Conservation (phyloP, 2,329 filamentous ascomycete species). For the Cladosporium sp. region DNA sequence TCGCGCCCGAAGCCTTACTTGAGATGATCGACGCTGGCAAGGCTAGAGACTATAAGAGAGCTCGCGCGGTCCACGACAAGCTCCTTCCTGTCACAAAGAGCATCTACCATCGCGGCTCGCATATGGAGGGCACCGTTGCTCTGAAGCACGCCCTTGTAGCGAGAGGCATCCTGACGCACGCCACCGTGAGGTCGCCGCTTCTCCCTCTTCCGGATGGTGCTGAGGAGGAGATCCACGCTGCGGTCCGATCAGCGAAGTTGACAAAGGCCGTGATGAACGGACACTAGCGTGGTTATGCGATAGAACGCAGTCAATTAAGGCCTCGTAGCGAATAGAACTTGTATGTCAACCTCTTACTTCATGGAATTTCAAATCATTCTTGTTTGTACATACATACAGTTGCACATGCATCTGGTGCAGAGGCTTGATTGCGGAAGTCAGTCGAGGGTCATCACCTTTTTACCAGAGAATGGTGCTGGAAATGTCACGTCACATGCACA, state of each 20-base stretch:
- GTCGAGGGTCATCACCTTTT: too few relatives aligned
- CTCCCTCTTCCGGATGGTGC: conserved; percentile 40
- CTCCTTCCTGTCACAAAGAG: conserved; percentile 47
- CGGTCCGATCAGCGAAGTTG: conserved; percentile 31
- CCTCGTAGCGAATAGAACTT: too few relatives aligned
- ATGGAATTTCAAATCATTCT: too few relatives aligned
- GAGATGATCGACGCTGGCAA: conserved; percentile 48
- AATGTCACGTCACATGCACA: too few relatives aligned
- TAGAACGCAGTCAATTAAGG: too few relatives aligned
- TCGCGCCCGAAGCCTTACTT: conserved; percentile 45
- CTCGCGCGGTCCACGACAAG: conserved; percentile 45
- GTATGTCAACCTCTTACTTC: too few relatives aligned
- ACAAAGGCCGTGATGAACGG: background rate
- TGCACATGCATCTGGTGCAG: too few relatives aligned
- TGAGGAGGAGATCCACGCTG: conserved; percentile 39
- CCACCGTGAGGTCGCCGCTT: conserved; percentile 46
- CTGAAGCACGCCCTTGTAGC: conserved; percentile 49
- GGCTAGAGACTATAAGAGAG: conserved; percentile 43
- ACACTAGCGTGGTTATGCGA: too few relatives aligned
- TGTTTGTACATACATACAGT: too few relatives aligned
- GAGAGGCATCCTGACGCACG: conserved; percentile 44
- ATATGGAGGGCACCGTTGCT: conserved; percentile 47
- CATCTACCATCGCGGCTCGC: conserved; percentile 50
- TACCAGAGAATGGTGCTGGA: too few relatives aligned
- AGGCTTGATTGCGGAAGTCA: too few relatives aligned